Percentiles rank a stretch among this genome's conserved stretches.
These are phyloP conservation scores for Lipomyces yamadae DNA, from an alignment of 805 yeast species.

Conservation along the genomic window DNA sequence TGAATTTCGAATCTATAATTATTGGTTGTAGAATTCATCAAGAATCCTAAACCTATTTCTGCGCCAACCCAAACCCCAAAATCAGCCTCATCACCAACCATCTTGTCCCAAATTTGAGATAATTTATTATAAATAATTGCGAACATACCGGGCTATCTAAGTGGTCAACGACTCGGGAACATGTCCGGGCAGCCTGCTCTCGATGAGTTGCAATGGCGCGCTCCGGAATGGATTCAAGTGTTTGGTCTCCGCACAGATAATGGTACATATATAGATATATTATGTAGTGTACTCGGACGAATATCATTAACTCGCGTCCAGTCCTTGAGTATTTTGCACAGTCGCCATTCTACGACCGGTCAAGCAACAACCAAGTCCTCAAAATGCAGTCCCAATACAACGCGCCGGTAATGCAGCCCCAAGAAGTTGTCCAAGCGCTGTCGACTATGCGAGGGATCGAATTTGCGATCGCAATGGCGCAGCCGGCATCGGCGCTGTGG, in stretches of 20 bases:
- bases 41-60: too few species aligned
- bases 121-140: too few species aligned
- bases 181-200: constrained; percentile 19
- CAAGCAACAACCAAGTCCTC: constrained; percentile 91
- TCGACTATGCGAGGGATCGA: constrained; percentile 83
- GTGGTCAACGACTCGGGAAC: background rate
- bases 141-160: too few species aligned
- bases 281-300: too few species aligned
- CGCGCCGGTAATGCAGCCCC: constrained; percentile 50
- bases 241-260: constrained; percentile 83
- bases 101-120: too few species aligned
- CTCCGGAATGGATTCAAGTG: constrained; percentile 95
- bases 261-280: constrained; percentile 45
- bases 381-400: constrained; percentile 94
- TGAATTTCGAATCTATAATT: background rate
- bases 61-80: too few species aligned
- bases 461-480: constrained; percentile 70
- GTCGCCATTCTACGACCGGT: constrained; percentile 92
- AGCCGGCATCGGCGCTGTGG: constrained; percentile 90
- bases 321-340: constrained; percentile 87
- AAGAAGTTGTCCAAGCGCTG: constrained; percentile 55
- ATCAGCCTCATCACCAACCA: too few species aligned
- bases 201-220: constrained; percentile 77
- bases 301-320: constrained; percentile 4
- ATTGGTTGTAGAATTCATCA: too few species aligned